Percentiles rank a stretch among this genome's conserved stretches.
Conservation (phyloP, 176 grass and related monocot species). For the Tillandsia leiboldiana region DNA sequence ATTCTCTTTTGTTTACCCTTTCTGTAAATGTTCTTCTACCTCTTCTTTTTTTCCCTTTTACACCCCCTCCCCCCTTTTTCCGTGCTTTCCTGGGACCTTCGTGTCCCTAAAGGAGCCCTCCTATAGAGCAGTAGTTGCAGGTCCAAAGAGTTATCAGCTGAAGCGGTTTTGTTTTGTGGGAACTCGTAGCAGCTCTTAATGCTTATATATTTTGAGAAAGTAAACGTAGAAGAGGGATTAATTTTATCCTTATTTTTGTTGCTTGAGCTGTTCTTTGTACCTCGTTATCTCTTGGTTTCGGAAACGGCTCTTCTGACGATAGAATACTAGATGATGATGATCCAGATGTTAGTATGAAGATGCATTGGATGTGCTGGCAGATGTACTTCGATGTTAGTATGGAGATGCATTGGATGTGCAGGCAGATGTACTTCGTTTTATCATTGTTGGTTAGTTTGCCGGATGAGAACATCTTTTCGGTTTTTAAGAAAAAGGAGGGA, state of each 20-base stretch:
- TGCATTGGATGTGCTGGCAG: no score
- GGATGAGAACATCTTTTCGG: no score
- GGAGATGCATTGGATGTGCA: no score
- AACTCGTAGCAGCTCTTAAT: conserved; percentile 8
- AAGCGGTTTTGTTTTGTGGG: conserved; percentile 26
- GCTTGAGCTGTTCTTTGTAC: background rate
- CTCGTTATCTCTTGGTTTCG: background rate
- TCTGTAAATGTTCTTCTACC: conserved; percentile 25
- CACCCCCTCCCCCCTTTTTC: background rate
- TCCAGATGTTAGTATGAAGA: no score
- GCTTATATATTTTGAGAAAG: background rate
- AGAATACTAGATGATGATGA: no score
- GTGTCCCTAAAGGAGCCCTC: conserved; percentile 7
- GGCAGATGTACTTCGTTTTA: no score
- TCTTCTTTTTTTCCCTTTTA: conserved; percentile 9
- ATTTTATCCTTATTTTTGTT: background rate
- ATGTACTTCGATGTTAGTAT: no score
- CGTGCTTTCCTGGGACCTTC: conserved; percentile 3
- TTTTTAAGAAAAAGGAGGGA: no score
- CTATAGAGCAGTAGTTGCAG: conserved; percentile 27
- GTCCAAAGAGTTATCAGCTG: conserved; percentile 16
- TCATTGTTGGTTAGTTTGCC: no score
- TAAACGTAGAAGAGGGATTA: background rate
- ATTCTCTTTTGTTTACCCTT: conserved; percentile 10
- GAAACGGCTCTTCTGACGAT: no score